Evolutionary conservation across 371 early-diverging fungal genomes (phyloP).

Genomic region (Rhizopus stolonifer): DNA sequence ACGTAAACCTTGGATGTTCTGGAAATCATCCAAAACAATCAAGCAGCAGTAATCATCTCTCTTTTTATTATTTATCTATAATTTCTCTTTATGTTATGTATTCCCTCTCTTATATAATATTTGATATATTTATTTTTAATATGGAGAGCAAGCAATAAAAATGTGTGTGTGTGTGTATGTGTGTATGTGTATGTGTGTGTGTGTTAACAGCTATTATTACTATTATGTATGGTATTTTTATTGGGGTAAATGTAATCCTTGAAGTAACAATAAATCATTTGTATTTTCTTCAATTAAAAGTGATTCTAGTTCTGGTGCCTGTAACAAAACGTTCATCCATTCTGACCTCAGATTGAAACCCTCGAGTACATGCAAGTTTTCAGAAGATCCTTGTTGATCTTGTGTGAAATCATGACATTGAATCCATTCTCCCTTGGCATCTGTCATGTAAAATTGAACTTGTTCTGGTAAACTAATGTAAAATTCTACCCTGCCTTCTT

Average conservation of each 20-base stretch:
- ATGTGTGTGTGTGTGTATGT: too few relatives aligned
- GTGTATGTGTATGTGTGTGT: too few relatives aligned
- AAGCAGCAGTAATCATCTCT: neutral
- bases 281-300: constrained; percentile 12
- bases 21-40: constrained; percentile 16
- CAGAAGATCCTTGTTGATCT: constrained; percentile 54
- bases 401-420: constrained; percentile 75
- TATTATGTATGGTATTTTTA: too few relatives aligned
- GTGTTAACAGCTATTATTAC: too few relatives aligned
- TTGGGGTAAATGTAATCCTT: constrained; percentile 22
- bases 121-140: too few relatives aligned
- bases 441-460: constrained; percentile 53
- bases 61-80: too few relatives aligned
- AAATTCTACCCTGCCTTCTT: constrained; percentile 14
- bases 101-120: too few relatives aligned
- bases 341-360: constrained; percentile 34
- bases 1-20: constrained; percentile 26
- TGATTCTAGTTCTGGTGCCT: constrained; percentile 21
- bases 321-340: constrained; percentile 20
- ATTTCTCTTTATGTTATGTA: too few relatives aligned
- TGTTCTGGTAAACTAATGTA: constrained; percentile 16
- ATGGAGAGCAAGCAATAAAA: too few relatives aligned
- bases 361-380: constrained; percentile 35
- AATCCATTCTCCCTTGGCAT: constrained; percentile 38
- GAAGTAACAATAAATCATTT: constrained; percentile 18